Evolutionary conservation across 2,329 filamentous ascomycete species (phyloP), one percentile per base, ranked within the genome.

Genomic region (Penicillium italicum): DNA sequence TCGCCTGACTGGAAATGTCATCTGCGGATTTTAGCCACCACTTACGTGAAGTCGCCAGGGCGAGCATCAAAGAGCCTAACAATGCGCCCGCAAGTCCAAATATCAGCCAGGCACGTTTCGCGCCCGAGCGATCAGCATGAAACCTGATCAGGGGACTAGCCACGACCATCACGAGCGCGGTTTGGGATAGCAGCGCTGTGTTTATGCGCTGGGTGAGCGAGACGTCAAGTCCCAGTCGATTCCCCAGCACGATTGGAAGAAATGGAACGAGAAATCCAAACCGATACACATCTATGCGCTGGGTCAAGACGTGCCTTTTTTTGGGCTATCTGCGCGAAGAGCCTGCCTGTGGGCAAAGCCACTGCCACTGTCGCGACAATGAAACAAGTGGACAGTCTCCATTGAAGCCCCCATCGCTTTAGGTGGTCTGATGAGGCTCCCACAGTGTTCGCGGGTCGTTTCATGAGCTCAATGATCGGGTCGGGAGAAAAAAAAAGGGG

Each of bases 251-350:
- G 18, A 65, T 66, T 3, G 66, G 66, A 5, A 72, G 62, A 37
- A 72, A 66, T 2, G 69, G 68, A 1, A 72, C 64, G n/a, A 72
- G 52, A 31, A 71, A 70, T 11, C 60, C 60, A 47, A 67, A 69
- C 1, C 71, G 61, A 20, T 69, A 70, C 12, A 60, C 61, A 41
- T 70, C 68, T 70, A 50, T 31, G 20, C 8, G 1, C 18, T 8
- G 5, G 10, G 30, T 56, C 12, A 51, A 34, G 1, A 26, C 12
- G 20, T 11, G 20, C 7, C 1, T 5, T 31, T 14, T 20, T 3
- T 5, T 11, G 3, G 11, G 4, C 9, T 38, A 37, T 26, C 2
- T n/a, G n/a, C 6, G 36, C 18, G 14, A 34, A 22, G 14, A 30
- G 11, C 51, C 30, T 55, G 64, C 62, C 64, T 3, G 64, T 60